These are phyloP conservation scores for Elaphomyces granulatus DNA, from an alignment of 495 filamentous ascomycete species.

Conservation along the genomic window DNA sequence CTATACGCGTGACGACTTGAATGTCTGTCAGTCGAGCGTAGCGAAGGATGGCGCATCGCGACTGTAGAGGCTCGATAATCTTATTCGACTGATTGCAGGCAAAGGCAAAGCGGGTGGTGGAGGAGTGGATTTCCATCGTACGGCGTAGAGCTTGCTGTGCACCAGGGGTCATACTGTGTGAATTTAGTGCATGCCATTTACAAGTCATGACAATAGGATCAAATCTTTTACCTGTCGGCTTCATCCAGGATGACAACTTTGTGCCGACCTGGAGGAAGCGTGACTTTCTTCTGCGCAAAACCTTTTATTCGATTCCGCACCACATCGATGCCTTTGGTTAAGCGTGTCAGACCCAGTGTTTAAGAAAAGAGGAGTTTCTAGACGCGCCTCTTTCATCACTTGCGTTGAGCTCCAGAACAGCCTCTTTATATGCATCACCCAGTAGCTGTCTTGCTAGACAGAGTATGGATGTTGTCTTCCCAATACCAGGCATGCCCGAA, in stretches of 20 bases:
- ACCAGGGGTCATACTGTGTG: conserved; percentile 72
- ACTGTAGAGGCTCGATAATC: conserved; percentile 97
- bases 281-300: conserved; percentile 99
- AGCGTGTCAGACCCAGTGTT: neutral
- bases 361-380: neutral
- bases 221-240: conserved; percentile 56
- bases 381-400: conserved; percentile 74
- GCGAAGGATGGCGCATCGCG: conserved; percentile 88
- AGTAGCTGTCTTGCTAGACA: conserved; percentile 88
- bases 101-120: conserved; percentile 94
- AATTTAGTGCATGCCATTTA: neutral
- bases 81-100: conserved; percentile 98
- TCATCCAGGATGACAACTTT: conserved; percentile 97
- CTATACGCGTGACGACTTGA: conserved; percentile 75
- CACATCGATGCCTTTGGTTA: conserved; percentile 67
- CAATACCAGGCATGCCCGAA: conserved; percentile 97
- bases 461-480: conserved; percentile 93
- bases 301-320: conserved; percentile 98
- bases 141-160: conserved; percentile 90
- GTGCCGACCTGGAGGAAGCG: conserved; percentile 75
- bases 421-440: conserved; percentile 93
- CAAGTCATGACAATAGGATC: neutral
- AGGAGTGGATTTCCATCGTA: conserved; percentile 98
- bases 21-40: conserved; percentile 85
- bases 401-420: conserved; percentile 90